Conservation (phyloP, 495 filamentous ascomycete species). For the Bombardia bombarda region DNA sequence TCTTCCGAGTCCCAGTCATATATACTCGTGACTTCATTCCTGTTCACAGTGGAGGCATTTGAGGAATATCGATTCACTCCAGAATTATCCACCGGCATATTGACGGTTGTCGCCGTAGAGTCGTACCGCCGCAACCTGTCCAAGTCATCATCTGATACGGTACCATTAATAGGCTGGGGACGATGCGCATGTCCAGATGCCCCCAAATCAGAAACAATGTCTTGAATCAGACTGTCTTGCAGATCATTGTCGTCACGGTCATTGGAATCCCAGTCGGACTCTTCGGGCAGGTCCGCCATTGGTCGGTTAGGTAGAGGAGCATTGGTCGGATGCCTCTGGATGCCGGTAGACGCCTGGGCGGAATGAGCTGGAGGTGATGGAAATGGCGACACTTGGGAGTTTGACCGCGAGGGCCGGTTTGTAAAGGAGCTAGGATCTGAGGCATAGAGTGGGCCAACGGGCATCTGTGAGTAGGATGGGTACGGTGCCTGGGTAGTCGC, state of each 20-base stretch:
- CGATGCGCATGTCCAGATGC: constrained; percentile 23
- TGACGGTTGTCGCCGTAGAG: constrained; percentile 41
- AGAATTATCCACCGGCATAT: constrained; percentile 13
- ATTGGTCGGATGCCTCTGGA: constrained; percentile 47
- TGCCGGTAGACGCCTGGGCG: constrained; percentile 22
- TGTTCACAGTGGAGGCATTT: constrained; percentile 40
- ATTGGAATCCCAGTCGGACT: constrained; percentile 27
- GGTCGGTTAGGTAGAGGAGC: constrained; percentile 47
- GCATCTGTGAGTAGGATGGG: constrained; percentile 38
- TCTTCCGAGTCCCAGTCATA: constrained; percentile 47
- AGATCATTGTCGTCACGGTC: constrained; percentile 25
- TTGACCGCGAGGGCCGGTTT: constrained; percentile 32
- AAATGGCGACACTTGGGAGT: constrained; percentile 32
- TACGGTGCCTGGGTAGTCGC: constrained; percentile 35
- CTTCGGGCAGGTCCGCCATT: constrained; percentile 33
- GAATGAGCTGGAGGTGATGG: constrained; percentile 30
- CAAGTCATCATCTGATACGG: constrained; percentile 32
- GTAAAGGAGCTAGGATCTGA: constrained; percentile 32
- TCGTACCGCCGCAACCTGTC: constrained; percentile 40
- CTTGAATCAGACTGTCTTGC: constrained; percentile 45
- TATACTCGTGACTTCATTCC: constrained; percentile 24
- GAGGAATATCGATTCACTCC: constrained; percentile 37
- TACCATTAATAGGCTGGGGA: constrained; percentile 22
- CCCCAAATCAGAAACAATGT: constrained; percentile 45
- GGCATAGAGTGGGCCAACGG: constrained; percentile 37